Base-by-base conservation (phyloP, 352 stramenopile species). In the Lagenidium sp. region DNA sequence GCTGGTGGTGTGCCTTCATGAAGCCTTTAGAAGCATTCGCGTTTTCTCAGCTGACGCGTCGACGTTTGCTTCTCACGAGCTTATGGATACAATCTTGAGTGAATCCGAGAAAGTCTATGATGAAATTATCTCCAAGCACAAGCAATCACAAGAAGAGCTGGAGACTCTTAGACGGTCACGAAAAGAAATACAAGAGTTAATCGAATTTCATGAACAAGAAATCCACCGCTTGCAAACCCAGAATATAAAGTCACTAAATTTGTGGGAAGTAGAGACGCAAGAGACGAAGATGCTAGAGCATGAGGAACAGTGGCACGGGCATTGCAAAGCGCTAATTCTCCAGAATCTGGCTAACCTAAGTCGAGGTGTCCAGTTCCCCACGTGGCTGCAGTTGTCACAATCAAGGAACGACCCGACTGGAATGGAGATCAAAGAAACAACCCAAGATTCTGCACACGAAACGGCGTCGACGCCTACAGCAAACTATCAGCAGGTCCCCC, bases 311-410 rank as follows among this genome's bases (percentile, higher is more conserved):
- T 77, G 65, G 65, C 65, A 77, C 21, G 62, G 61, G 8, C 50
- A 77, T 34, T 77, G 61, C 41, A 77, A 77, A 26, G 36, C 61
- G 30, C 56, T 77, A 4, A 42, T 73, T 26, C 35, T 73, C 15
- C 44, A 39, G 19, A 68, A 49, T n/a, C 15, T 77, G n/a, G 19
- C 30, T 1, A 37, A 54, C 12, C 22, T 77, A 2, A n/a, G n/a
- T 53, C 5, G 30, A 41, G 1, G 40, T 49, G 2, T 45, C 45
- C 4, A 57, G 53, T 16, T 40, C 8, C 31, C 59, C 1, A 57
- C 62, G 16, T 77, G 65, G 65, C 50, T 73, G 7, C 63, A 67
- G 12, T 8, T 60, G 16, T 8, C 36, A 47, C 16, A 35, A 44
- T 20, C 15, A 29, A 13, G 12, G n/a, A n/a, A n/a, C 20, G 6